Evolutionary conservation across 257 asterid genomes (phyloP).

Genomic region (Nicotiana otophora): DNA sequence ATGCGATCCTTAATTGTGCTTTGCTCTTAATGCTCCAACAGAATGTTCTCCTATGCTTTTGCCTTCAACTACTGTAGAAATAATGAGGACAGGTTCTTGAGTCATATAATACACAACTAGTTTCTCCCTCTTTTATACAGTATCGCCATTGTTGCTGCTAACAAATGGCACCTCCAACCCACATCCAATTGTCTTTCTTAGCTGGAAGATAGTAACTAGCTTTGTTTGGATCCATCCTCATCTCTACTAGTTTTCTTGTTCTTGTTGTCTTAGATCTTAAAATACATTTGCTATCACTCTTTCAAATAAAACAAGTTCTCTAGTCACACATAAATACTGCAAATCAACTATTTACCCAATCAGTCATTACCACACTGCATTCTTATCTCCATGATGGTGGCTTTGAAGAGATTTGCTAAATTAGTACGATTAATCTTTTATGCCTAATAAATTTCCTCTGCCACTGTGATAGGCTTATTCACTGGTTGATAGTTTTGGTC

Average conservation of each 20-base stretch:
- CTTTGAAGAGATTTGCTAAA: background rate
- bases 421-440: background rate
- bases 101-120: background rate
- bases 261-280: background rate
- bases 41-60: background rate
- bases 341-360: background rate
- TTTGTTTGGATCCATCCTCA: background rate
- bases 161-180: background rate
- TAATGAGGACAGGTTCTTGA: background rate
- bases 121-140: background rate
- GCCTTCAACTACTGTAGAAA: background rate
- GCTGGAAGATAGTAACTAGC: background rate
- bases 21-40: background rate
- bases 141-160: background rate
- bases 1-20: background rate
- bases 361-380: background rate
- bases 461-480: background rate
- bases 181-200: background rate
- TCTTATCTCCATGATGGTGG: background rate
- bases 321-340: background rate
- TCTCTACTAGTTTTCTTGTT: background rate
- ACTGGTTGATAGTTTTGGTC: background rate
- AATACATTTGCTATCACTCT: background rate
- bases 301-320: background rate
- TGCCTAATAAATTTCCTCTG: background rate